Base-by-base conservation (phyloP, 192 early-diverging fungal species). In the Coemansia sp. region DNA sequence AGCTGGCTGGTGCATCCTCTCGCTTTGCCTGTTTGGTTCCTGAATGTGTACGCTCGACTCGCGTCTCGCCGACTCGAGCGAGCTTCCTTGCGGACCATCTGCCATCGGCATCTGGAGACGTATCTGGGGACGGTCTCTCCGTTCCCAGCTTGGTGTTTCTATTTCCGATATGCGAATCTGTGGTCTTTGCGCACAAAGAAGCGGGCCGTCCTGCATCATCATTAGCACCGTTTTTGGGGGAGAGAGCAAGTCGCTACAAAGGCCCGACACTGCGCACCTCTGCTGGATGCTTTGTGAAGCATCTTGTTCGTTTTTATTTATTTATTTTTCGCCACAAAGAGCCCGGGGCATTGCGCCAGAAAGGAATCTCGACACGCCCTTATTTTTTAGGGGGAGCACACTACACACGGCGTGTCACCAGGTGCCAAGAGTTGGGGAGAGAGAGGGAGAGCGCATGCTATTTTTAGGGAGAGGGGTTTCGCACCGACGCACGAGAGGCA, bases 341-440 rank as follows among this genome's bases (percentile, higher is more conserved):
- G 29, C 14, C 27, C 6, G 24, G 24, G 11, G 29, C 17, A 2
- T 2, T 35, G 32, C 32, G 47, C 51, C 51, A 54, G 51, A 54
- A 54, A 54, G 51, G 17, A n/a, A 35, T 35, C 7, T 2, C 32
- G 32, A 35, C 32, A 7, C 22, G 51, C 35, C 12, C 37, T 58
- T 58, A 22, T 19, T 22, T 37, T 35, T n/a, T n/a, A n/a, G 32
- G 32, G n/a, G 19, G 56, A 10, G 25, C 9, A 38, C 54, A 57
- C 31, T 36, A 57, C 35, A 20, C 35, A 19, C 35, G 31, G 35
- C 35, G 20, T 58, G 56, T 37, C 36, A 58, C 35, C 56, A 58
- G 56, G 56, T 58, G 56, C 56, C 56, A 58, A 38, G 56, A 56
- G 53, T 19, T 58, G 56, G 35, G 35, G 54, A 31, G 56, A 22